Evolutionary conservation across 1,284 basidiomycete species (phyloP).

Genomic region (Ganoderma lucidum): DNA sequence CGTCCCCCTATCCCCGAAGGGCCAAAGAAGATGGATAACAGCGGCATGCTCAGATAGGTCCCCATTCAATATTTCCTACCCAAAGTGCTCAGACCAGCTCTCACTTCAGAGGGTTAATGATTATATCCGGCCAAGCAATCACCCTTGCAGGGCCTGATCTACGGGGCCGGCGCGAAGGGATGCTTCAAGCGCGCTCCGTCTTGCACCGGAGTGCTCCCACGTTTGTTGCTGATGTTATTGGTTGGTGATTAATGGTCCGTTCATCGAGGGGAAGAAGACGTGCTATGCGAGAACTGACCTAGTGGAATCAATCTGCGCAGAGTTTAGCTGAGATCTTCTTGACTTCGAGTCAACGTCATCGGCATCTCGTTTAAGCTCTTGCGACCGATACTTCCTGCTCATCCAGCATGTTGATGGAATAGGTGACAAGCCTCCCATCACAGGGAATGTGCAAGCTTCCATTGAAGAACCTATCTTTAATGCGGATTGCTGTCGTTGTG

Average conservation of each 20-base stretch:
- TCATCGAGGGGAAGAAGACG: neutral
- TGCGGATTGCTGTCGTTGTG: neutral
- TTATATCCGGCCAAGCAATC: neutral
- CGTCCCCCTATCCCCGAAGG: too few relatives aligned
- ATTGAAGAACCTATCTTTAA: neutral
- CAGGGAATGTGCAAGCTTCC: neutral
- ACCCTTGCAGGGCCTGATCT: neutral
- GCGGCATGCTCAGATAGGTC: too few relatives aligned
- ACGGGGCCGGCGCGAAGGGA: neutral
- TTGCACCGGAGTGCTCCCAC: neutral
- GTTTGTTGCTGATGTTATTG: neutral
- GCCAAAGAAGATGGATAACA: too few relatives aligned
- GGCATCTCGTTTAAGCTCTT: neutral
- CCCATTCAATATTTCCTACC: too few relatives aligned
- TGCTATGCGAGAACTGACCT: neutral
- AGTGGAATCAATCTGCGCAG: neutral
- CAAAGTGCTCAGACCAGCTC: too few relatives aligned
- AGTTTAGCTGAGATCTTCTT: neutral
- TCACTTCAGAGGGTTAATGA: too few relatives aligned
- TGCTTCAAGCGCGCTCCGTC: neutral
- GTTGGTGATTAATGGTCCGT: neutral
- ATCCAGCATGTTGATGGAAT: neutral
- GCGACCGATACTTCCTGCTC: neutral
- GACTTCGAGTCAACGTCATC: neutral
- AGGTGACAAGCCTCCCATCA: neutral